Percentiles rank a stretch among this genome's conserved stretches.
phyloP scores from a whole-genome alignment of 2,329 filamentous ascomycete species.

The Beauveria asiatica region DNA sequence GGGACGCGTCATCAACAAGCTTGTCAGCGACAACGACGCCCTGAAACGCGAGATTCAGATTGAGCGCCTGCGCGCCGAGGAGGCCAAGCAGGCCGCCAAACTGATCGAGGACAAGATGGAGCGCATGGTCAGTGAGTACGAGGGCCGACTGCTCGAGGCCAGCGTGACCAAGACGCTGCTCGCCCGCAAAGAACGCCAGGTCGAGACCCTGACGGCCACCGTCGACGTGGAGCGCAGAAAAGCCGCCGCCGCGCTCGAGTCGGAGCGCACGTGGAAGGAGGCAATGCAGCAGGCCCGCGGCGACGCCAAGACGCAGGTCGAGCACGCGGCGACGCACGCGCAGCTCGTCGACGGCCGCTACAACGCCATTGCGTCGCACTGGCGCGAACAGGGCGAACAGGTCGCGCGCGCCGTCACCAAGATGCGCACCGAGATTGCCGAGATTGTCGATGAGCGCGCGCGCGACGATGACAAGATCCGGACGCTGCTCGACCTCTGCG shows the following conservation, averaged over 20 bases:
- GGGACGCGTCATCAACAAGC: constrained; percentile 69
- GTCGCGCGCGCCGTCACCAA: constrained; percentile 43
- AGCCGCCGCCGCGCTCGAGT: constrained; percentile 48
- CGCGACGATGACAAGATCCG: constrained; percentile 55
- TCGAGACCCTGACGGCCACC: constrained; percentile 57
- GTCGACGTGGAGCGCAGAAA: constrained; percentile 57
- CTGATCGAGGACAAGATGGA: constrained; percentile 66
- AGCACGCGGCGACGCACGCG: constrained; percentile 56
- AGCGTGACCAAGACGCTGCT: constrained; percentile 64
- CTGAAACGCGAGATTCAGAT: constrained; percentile 65
- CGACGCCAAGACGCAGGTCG: constrained; percentile 54
- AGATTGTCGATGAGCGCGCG: constrained; percentile 45
- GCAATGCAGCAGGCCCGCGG: constrained; percentile 54
- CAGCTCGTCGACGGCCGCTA: constrained; percentile 63
- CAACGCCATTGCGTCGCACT: constrained; percentile 57
- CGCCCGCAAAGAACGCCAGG: constrained; percentile 64
- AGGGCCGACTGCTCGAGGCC: constrained; percentile 59
- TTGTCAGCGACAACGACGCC: constrained; percentile 73
- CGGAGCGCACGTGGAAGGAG: constrained; percentile 53
- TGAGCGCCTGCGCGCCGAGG: constrained; percentile 57
- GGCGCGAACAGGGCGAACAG: constrained; percentile 57
- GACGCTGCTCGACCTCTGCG: constrained; percentile 58
- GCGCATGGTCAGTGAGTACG: constrained; percentile 57
- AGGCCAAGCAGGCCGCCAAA: constrained; percentile 59
- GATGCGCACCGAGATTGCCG: constrained; percentile 45